Evolutionary conservation across 2,329 filamentous ascomycete genomes (phyloP), one percentile per base, ranked within the genome.

Genomic region (Fusarium aywerte): DNA sequence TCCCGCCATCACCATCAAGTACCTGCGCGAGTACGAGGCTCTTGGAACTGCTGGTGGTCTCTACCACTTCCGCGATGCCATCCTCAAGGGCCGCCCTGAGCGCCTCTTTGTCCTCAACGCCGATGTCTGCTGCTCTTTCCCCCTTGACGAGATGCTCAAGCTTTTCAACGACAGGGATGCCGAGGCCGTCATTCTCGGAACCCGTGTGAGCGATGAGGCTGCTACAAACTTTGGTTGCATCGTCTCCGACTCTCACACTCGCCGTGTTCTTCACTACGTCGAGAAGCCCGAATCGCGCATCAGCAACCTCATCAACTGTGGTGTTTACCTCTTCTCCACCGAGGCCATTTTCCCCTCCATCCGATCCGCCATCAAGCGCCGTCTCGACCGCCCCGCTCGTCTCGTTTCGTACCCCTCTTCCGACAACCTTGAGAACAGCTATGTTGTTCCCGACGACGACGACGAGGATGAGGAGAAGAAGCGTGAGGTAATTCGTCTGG

Each of bases 51-150:
- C 96, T 29, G 96, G 96, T 73, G 96, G 96, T 65, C 88, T 99
- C 43, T 99, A 98, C 86, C 96, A 98, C 83, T 98, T 99, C 89
- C 93, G 96, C 77, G 96, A 99, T 87, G 93, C 93, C 70, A 98
- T 99, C 77, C 89, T 98, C 79, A 98, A 97, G 84, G 94, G 95
- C 76, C 89, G 90, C 68, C 96, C 96, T 36, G 94, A 97, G 80
- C 90, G 93, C 75, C 92, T 98, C 82, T 97, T 99, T 79, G 96
- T 99, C 58, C 86, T 98, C 77, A 99, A 99, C 80, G 95, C 94
- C 73, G 96, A 98, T 79, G 95, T 98, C 71, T 99, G 96, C 90
- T 98, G 96, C 83, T 97, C 93, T 21, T 99, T 98, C 85, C 96
- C 96, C 7, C 87, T 99, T 62, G 90, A 89, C 71, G 93, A 97